These are phyloP conservation scores for Alternaria longipes DNA, from an alignment of 2,329 filamentous ascomycete species.

Conservation along the genomic window DNA sequence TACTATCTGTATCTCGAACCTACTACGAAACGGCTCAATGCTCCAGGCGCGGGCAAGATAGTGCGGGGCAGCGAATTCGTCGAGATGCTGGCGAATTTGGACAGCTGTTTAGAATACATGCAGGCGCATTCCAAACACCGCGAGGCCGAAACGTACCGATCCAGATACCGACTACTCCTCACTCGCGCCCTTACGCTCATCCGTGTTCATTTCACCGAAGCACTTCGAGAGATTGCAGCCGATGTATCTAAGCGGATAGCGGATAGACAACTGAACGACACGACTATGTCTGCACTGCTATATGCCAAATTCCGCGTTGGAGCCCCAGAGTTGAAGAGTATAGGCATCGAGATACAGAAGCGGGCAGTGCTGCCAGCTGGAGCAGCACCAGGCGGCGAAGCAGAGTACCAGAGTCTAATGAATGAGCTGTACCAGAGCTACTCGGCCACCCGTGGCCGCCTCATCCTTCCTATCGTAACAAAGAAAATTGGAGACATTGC, in stretches of 20 bases:
- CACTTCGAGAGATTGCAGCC: slow-evolving; percentile 68
- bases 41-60: slow-evolving; percentile 84
- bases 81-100: slow-evolving; percentile 86
- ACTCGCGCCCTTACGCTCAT: slow-evolving; percentile 73
- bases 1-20: slow-evolving; percentile 95
- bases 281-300: slow-evolving; percentile 73
- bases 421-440: slow-evolving; percentile 72
- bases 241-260: slow-evolving; percentile 71
- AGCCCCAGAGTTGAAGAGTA: slow-evolving; percentile 70
- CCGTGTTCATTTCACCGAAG: slow-evolving; percentile 71
- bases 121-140: slow-evolving; percentile 82
- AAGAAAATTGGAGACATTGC: slow-evolving; percentile 68
- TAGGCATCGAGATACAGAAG: slow-evolving; percentile 74
- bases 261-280: slow-evolving; percentile 74
- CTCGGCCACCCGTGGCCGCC: slow-evolving; percentile 64
- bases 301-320: slow-evolving; percentile 76
- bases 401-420: slow-evolving; percentile 72
- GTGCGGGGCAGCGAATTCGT: slow-evolving; percentile 86
- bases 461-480: slow-evolving; percentile 69
- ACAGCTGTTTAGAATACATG: slow-evolving; percentile 95
- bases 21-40: slow-evolving; percentile 88
- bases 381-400: slow-evolving; percentile 65
- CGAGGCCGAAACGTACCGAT: slow-evolving; percentile 86
- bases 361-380: slow-evolving; percentile 68
- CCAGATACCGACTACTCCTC: slow-evolving; percentile 84